phyloP scores from a whole-genome alignment of 495 filamentous ascomycete species.

The Penicillium chermesinum region DNA sequence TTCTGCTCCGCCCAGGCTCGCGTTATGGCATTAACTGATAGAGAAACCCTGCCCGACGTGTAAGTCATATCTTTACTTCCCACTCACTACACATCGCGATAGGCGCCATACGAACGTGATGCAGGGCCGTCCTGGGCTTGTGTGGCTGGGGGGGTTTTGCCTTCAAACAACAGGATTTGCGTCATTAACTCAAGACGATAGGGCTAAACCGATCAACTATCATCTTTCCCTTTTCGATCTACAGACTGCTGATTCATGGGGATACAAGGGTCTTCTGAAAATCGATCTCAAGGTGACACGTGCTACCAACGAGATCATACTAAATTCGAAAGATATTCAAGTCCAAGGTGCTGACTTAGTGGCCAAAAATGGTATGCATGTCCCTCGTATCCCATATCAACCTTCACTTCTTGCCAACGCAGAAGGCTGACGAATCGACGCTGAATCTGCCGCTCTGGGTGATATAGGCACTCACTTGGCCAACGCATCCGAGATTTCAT shows the following conservation, averaged over 20 bases:
- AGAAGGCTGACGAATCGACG: constrained; percentile 8
- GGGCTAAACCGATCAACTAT: constrained; percentile 82
- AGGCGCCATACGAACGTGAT: no score
- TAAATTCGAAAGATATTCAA: constrained; percentile 57
- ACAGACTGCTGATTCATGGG: constrained; percentile 65
- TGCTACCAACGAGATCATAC: constrained; percentile 61
- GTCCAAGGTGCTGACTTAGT: constrained; percentile 34
- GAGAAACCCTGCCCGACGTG: constrained; percentile 50
- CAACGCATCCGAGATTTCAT: constrained; percentile 61
- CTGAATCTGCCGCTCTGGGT: background rate
- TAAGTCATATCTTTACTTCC: constrained; percentile 25
- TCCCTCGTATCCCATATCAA: no score
- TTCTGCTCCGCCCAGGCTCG: constrained; percentile 39
- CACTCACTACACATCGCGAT: background rate
- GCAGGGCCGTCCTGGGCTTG: no score
- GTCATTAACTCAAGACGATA: no score
- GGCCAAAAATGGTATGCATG: constrained; percentile 29
- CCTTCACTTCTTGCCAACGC: background rate
- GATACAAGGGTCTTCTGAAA: constrained; percentile 74
- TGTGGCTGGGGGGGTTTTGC: no score
- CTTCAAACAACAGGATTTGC: no score
- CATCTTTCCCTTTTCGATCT: constrained; percentile 74
- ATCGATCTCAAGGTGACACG: constrained; percentile 57
- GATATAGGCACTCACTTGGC: constrained; percentile 34
- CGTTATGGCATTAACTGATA: constrained; percentile 43